These are phyloP conservation scores for Trichomonascaceae sp. DNA, from an alignment of 1,139 yeast genomes.

Conservation along the genomic window DNA sequence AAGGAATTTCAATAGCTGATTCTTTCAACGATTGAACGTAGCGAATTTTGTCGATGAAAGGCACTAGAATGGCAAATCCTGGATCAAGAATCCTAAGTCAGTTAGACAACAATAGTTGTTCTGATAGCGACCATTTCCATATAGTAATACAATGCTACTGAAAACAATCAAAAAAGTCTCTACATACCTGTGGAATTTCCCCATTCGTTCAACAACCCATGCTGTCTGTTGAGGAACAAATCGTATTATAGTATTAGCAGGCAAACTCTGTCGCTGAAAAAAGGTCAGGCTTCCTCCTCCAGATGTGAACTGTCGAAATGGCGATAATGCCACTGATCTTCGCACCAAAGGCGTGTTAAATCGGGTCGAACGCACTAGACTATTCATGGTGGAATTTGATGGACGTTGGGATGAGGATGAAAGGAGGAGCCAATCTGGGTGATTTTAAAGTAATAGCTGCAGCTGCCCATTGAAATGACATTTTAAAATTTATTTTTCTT, in stretches of 20 bases:
- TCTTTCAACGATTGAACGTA: slow-evolving; percentile 81
- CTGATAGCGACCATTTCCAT: too few species aligned
- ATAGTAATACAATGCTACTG: not conserved
- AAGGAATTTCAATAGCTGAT: slow-evolving; percentile 75
- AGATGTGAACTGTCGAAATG: slow-evolving; percentile 3
- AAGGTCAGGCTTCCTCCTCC: slow-evolving; percentile 38
- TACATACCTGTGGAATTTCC: slow-evolving; percentile 55
- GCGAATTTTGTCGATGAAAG: slow-evolving; percentile 66
- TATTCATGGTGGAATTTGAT: not conserved
- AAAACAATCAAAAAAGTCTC: not conserved
- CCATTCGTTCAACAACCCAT: slow-evolving; percentile 90
- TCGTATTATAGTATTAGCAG: slow-evolving; percentile 64
- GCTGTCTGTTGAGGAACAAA: slow-evolving; percentile 91
- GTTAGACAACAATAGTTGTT: slow-evolving; percentile 1
- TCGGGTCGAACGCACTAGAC: not conserved
- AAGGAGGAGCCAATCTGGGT: not conserved
- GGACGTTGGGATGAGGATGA: not conserved
- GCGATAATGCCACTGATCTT: not conserved
- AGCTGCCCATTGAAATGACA: not conserved
- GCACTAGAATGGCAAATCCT: slow-evolving; percentile 68
- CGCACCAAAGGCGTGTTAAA: not conserved
- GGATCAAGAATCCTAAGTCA: slow-evolving; percentile 54
- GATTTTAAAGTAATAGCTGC: not conserved
- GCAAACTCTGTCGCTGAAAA: slow-evolving; percentile 62
- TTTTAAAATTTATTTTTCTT: not conserved